These are phyloP conservation scores for Hymenoscyphus infarciens DNA, from an alignment of 2,329 filamentous ascomycete genomes.

Conservation along the genomic window DNA sequence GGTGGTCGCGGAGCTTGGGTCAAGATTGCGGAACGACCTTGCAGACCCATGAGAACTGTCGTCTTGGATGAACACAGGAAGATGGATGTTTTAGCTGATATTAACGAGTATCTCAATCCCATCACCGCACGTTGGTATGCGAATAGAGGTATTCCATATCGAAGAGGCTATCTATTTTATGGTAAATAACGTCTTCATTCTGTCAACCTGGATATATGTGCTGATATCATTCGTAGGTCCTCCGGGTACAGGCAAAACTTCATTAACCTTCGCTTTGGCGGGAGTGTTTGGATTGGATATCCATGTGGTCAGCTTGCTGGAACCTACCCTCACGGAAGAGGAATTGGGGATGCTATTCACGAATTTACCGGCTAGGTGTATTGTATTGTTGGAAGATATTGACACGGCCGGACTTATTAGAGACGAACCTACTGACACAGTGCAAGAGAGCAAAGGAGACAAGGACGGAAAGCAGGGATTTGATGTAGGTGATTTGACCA, in stretches of 20 bases:
- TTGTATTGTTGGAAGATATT: constrained; percentile 74
- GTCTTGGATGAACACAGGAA: constrained; percentile 61
- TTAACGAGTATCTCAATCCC: constrained; percentile 60
- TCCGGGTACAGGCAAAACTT: constrained; percentile 75
- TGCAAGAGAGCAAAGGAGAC: constrained; percentile 15
- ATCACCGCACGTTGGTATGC: constrained; percentile 73
- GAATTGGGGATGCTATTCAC: constrained; percentile 62
- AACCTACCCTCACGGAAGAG: constrained; percentile 59
- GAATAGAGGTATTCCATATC: constrained; percentile 79
- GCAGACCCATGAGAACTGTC: constrained; percentile 61
- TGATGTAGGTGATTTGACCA: constrained; percentile 43
- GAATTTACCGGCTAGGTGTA: constrained; percentile 63
- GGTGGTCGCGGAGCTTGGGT: constrained; percentile 50
- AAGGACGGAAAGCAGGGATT: constrained; percentile 36
- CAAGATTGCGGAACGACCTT: constrained; percentile 55
- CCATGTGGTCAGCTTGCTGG: constrained; percentile 68
- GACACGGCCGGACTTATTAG: constrained; percentile 67
- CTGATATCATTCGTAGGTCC: constrained; percentile 55
- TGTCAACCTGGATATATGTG: constrained; percentile 58
- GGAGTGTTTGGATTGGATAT: constrained; percentile 68
- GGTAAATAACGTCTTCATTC: constrained; percentile 56
- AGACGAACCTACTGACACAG: constrained; percentile 19
- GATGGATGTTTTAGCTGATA: constrained; percentile 55
- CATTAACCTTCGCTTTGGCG: constrained; percentile 65
- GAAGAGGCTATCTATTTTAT: constrained; percentile 77